Percentiles rank a stretch among this genome's conserved stretches.
phyloP scores from a whole-genome alignment of 305 asterid genomes.

The Salvia sclarea region DNA sequence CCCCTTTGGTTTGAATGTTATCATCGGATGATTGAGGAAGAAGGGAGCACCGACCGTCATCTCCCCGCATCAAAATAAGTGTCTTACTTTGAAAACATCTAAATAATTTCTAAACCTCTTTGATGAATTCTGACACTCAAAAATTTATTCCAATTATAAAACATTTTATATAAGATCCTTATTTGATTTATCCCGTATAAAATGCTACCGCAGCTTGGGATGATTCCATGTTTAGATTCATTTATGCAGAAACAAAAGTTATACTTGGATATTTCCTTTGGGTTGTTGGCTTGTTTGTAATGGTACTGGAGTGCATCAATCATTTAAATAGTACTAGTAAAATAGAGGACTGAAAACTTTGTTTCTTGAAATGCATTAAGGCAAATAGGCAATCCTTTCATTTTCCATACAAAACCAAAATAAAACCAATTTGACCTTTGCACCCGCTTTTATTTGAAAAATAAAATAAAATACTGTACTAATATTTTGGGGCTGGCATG shows the following conservation, averaged over 20 bases:
- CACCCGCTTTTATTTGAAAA: neutral
- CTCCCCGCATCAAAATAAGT: too few species aligned
- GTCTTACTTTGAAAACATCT: too few species aligned
- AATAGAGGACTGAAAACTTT: neutral
- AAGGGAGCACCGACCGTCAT: too few species aligned
- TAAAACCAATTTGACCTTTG: neutral
- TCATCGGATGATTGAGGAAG: conserved; percentile 27
- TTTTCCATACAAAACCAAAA: neutral
- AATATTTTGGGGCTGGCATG: conserved; percentile 27
- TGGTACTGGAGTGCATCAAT: neutral
- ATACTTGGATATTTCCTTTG: neutral
- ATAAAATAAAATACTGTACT: too few species aligned
- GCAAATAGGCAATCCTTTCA: too few species aligned
- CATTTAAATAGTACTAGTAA: neutral
- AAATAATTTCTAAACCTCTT: too few species aligned
- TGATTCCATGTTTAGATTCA: neutral
- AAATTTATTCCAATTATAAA: too few species aligned
- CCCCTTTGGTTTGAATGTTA: conserved; percentile 34
- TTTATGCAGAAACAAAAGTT: neutral
- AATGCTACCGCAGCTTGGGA: neutral
- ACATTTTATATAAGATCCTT: too few species aligned
- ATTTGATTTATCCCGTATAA: neutral
- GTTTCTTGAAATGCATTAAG: neutral
- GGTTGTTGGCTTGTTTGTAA: neutral
- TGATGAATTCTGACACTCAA: too few species aligned